Evolutionary conservation across 148 eudicot species (phyloP), one percentile per base, ranked within the genome.

Genomic region (Vaccinium vitisidaea): DNA sequence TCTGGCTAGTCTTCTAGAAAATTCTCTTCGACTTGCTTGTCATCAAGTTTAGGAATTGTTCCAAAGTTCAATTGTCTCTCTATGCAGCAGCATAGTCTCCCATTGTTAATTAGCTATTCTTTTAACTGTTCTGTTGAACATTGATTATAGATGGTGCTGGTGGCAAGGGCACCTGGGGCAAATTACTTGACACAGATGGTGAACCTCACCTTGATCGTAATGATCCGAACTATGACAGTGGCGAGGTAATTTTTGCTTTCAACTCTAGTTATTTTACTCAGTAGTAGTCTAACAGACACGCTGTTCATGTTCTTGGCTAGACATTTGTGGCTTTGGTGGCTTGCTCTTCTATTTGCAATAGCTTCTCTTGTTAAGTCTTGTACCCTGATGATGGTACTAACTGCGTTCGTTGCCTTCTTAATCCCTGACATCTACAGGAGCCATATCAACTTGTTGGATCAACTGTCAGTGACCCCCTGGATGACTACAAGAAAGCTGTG

Each of bases 131-230:
- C 55, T 81, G 79, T 49, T 54, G 18, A 87, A 78, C 55, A 23
- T 43, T 86, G 61, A 76, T 83, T 83, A 83, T 92, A 96, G 98
- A 96, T 86, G 99, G 99, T 81, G 99, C 86, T 81, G 98, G 99
- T 86, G 99, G 99, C 46, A 96, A 96, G 91, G 99, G 98, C 77
- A 96, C 98, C 39, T 96, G 99, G 99, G 99, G 99, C 80, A 94
- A 90, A 88, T 89, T 93, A 77, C 97, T 96, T 46, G 99, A 96
- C 85, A 95, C 97, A 79, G 97, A 91, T 81, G 90, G 90, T 85
- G 96, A 93, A 63, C 80, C 91, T 59, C 93, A 85, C 80, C 88
- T 96, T 79, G 99, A 96, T 81, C 91, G 91, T 55, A 96, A 96
- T 80, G 99, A 96, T 91, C 99, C 99, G 0, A 96, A 95, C 91